Evolutionary conservation across 345 rosid species (phyloP).

Genomic region (Combretum micranthum): DNA sequence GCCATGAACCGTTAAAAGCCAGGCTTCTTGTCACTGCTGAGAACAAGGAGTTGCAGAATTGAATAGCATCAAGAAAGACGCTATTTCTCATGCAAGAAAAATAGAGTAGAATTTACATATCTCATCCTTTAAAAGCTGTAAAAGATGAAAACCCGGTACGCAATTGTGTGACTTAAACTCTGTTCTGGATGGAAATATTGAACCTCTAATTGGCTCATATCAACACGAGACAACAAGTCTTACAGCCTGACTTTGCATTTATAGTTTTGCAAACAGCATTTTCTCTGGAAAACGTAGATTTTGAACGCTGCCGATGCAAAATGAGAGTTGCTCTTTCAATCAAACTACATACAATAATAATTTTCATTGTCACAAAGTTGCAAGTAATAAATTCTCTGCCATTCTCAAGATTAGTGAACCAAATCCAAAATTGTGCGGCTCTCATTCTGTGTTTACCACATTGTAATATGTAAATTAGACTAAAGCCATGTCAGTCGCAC

Average conservation of each 20-base stretch:
- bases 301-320: no score
- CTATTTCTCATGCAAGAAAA: slow-evolving; percentile 20
- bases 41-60: slow-evolving; percentile 31
- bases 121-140: slow-evolving; percentile 47
- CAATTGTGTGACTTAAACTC: slow-evolving; percentile 45
- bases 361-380: no score
- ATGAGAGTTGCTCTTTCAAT: no score
- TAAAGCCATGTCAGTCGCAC: no score
- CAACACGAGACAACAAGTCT: slow-evolving; percentile 25
- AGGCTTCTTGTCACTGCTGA: slow-evolving; percentile 52
- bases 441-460: no score
- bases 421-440: no score
- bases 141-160: slow-evolving; percentile 56
- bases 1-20: slow-evolving; percentile 59
- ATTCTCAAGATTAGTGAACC: no score
- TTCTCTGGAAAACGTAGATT: no score
- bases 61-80: slow-evolving; percentile 27
- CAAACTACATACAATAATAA: no score
- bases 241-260: background rate
- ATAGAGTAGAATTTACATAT: slow-evolving; percentile 47
- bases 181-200: slow-evolving; percentile 72
- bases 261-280: background rate
- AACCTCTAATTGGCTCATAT: slow-evolving; percentile 63
- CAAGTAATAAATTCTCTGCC: no score
- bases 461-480: no score